Conservation (phyloP, 2,329 filamentous ascomycete genomes). For the Penicillium sp. region DNA sequence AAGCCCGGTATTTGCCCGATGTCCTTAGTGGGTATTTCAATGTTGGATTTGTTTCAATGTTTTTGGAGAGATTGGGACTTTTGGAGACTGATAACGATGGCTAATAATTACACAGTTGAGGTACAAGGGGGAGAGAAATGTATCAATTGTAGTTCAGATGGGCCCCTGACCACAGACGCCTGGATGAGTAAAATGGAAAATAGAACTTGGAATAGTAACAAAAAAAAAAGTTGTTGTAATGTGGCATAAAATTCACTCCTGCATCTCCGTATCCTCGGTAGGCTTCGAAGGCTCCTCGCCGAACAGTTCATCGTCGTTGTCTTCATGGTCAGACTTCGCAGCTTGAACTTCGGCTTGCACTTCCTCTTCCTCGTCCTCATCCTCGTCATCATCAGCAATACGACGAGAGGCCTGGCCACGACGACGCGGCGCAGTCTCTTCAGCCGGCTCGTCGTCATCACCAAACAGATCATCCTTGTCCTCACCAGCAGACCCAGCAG, state of each 20-base stretch:
- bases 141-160: constrained; percentile 7
- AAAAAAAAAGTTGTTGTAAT: constrained; percentile 8
- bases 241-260: constrained; percentile 26
- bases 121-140: neutral
- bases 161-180: constrained; percentile 15
- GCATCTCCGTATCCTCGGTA: constrained; percentile 37
- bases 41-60: neutral
- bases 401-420: constrained; percentile 35
- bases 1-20: neutral
- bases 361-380: constrained; percentile 48
- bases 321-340: constrained; percentile 25
- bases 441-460: constrained; percentile 44
- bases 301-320: constrained; percentile 41
- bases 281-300: constrained; percentile 31
- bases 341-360: constrained; percentile 38
- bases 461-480: constrained; percentile 33
- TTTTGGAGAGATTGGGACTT: neutral
- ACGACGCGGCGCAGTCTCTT: constrained; percentile 34
- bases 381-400: constrained; percentile 43
- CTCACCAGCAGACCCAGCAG: constrained; percentile 26
- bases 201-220: constrained; percentile 15
- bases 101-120: constrained; percentile 4
- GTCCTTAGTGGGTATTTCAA: neutral
- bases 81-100: neutral
- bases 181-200: constrained; percentile 12